Conservation (phyloP, 1,139 yeast genomes). For the Sugiyamaella novakii region DNA sequence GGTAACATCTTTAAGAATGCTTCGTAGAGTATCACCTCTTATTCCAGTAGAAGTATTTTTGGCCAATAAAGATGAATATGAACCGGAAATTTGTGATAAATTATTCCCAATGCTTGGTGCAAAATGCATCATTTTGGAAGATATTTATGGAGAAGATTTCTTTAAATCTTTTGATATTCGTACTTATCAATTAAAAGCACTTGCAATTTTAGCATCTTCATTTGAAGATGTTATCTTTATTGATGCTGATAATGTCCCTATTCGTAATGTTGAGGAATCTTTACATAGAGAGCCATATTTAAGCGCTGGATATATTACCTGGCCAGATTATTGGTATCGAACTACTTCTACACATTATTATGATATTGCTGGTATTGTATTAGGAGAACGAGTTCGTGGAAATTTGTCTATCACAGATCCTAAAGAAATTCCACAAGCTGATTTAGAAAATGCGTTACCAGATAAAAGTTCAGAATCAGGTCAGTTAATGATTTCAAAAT, state of each 20-base stretch:
- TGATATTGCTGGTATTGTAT: slow-evolving; percentile 57
- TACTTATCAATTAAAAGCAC: slow-evolving; percentile 78
- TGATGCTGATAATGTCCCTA: slow-evolving; percentile 76
- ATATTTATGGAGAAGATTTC: slow-evolving; percentile 18
- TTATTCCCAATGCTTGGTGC: slow-evolving; percentile 71
- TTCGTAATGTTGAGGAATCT: slow-evolving; percentile 55
- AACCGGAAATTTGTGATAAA: slow-evolving; percentile 62
- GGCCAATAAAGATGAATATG: slow-evolving; percentile 73
- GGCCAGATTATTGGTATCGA: slow-evolving; percentile 85
- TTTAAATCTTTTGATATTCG: slow-evolving; percentile 17
- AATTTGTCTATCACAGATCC: slow-evolving; percentile 33
- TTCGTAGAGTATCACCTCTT: slow-evolving; percentile 62
- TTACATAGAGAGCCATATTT: slow-evolving; percentile 58
- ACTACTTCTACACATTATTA: slow-evolving; percentile 67
- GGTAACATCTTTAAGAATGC: slow-evolving; percentile 61
- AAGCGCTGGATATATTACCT: slow-evolving; percentile 60
- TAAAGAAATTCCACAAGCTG: slow-evolving; percentile 59
- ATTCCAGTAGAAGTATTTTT: slow-evolving; percentile 79
- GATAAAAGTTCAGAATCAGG: slow-evolving; percentile 83
- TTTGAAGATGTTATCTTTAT: slow-evolving; percentile 73
- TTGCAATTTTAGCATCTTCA: slow-evolving; percentile 70
- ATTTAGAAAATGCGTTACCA: slow-evolving; percentile 68
- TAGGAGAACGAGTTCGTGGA: slow-evolving; percentile 47
- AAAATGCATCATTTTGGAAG: slow-evolving; percentile 34
- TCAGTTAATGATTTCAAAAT: slow-evolving; percentile 69